Percentiles rank a stretch among this genome's conserved stretches.
Conservation (phyloP, 2,329 filamentous ascomycete genomes). For the Botrytis fragariae region DNA sequence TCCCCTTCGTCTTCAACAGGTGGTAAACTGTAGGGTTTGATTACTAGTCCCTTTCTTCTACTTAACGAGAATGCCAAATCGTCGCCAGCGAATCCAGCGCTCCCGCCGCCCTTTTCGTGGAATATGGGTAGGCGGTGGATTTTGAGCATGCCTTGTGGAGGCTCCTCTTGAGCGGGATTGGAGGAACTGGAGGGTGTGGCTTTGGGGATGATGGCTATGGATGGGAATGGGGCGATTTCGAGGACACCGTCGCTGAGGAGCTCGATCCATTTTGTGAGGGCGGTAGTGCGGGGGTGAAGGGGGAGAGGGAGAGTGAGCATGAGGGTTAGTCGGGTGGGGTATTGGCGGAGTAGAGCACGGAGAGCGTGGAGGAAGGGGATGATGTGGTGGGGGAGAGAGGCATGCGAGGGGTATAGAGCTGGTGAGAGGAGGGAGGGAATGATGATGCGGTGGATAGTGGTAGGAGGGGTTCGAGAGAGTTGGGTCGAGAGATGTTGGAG, state of each 20-base stretch:
- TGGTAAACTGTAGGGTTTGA: slow-evolving; percentile 85
- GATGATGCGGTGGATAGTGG: slow-evolving; percentile 74
- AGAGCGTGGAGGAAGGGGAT: slow-evolving; percentile 80
- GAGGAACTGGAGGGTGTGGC: slow-evolving; percentile 51
- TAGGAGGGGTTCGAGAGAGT: slow-evolving; percentile 53
- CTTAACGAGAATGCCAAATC: slow-evolving; percentile 91
- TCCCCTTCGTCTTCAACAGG: slow-evolving; percentile 66
- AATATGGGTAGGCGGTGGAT: slow-evolving; percentile 80
- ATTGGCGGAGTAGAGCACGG: slow-evolving; percentile 68
- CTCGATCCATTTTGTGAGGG: slow-evolving; percentile 83
- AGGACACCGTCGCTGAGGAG: slow-evolving; percentile 80
- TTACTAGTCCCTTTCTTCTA: slow-evolving; percentile 72
- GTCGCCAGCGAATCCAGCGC: slow-evolving; percentile 66
- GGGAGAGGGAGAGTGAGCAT: slow-evolving; percentile 77
- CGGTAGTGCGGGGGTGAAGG: slow-evolving; percentile 72
- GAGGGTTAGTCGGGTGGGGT: slow-evolving; percentile 63
- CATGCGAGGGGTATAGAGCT: slow-evolving; percentile 70
- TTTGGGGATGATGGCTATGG: slow-evolving; percentile 44
- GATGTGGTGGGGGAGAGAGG: slow-evolving; percentile 68
- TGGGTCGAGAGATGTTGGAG: slow-evolving; percentile 56
- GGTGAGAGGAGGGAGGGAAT: slow-evolving; percentile 85
- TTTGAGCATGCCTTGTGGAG: slow-evolving; percentile 80
- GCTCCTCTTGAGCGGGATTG: slow-evolving; percentile 62
- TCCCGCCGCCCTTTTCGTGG: slow-evolving; percentile 84
- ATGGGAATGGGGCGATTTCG: slow-evolving; percentile 74